A percentile compares a stretch with the other conserved stretches of the same genome.
Conservation (phyloP, 2,329 filamentous ascomycete species). For the Pleoardoris graminearum region DNA sequence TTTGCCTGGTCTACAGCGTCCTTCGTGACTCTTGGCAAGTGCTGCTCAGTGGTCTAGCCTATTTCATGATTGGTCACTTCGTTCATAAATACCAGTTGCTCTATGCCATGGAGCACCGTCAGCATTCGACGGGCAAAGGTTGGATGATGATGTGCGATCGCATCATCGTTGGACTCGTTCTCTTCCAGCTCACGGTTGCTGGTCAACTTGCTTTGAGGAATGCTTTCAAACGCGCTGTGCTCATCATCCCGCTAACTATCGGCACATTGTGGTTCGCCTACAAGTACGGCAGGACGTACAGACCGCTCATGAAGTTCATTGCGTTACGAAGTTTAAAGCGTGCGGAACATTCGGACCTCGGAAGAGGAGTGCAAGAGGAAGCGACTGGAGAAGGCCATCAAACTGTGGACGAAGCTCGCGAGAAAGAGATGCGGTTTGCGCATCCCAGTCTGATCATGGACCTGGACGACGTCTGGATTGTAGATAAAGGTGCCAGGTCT, state of each 20-base stretch:
- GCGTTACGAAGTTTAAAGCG: slow-evolving; percentile 81
- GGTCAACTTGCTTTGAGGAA: slow-evolving; percentile 77
- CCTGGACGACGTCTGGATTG: slow-evolving; percentile 71
- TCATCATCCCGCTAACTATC: slow-evolving; percentile 75
- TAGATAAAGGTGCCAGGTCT: slow-evolving; percentile 34
- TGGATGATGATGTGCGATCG: slow-evolving; percentile 98
- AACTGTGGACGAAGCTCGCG: slow-evolving; percentile 72
- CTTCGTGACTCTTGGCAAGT: slow-evolving; percentile 79
- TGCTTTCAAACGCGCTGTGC: slow-evolving; percentile 71
- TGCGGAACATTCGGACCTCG: slow-evolving; percentile 57
- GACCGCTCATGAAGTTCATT: slow-evolving; percentile 89
- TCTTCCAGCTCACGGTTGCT: slow-evolving; percentile 90
- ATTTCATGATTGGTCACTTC: slow-evolving; percentile 82
- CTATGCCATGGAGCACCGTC: slow-evolving; percentile 97
- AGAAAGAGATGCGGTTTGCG: slow-evolving; percentile 70
- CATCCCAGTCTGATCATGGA: slow-evolving; percentile 74
- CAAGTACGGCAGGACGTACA: slow-evolving; percentile 78
- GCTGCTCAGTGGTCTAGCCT: slow-evolving; percentile 78
- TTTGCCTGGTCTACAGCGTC: slow-evolving; percentile 93
- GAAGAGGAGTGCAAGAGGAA: slow-evolving; percentile 51
- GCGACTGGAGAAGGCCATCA: slow-evolving; percentile 47
- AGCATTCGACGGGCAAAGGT: slow-evolving; percentile 88
- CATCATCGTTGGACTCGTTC: slow-evolving; percentile 78
- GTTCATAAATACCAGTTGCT: slow-evolving; percentile 97
- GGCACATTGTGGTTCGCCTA: slow-evolving; percentile 88